These are phyloP conservation scores for Austroboletus rostrupii DNA, from an alignment of 1,284 basidiomycete genomes.

Conservation along the genomic window DNA sequence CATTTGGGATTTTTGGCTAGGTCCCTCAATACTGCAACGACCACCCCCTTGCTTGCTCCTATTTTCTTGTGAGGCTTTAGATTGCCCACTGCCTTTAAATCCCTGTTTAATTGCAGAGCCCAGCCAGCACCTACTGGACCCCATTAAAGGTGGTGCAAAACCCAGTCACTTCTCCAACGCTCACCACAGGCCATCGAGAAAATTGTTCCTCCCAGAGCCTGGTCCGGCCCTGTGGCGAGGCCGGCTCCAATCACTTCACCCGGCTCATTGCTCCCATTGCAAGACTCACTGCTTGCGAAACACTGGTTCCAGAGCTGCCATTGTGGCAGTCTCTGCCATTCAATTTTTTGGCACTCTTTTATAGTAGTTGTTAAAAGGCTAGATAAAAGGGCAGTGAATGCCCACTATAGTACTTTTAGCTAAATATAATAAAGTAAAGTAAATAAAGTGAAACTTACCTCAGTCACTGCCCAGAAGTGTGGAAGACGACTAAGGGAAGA, in stretches of 20 bases:
- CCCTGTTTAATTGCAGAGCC: slow-evolving; percentile 38
- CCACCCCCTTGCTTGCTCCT: slow-evolving; percentile 45
- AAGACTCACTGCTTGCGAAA: slow-evolving; percentile 41
- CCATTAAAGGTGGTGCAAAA: slow-evolving; percentile 41
- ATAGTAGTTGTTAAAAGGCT: slow-evolving; percentile 11
- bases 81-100: slow-evolving; percentile 47
- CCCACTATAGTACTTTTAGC: no score
- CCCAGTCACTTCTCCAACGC: slow-evolving; percentile 38
- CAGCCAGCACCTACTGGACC: slow-evolving; percentile 55
- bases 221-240: slow-evolving; percentile 61
- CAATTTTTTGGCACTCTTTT: background rate
- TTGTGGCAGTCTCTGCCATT: slow-evolving; percentile 44
- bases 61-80: slow-evolving; percentile 50
- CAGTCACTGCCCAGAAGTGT: no score
- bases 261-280: slow-evolving; percentile 35
- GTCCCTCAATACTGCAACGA: slow-evolving; percentile 39
- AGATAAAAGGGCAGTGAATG: no score
- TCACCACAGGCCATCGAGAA: slow-evolving; percentile 31
- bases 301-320: slow-evolving; percentile 33
- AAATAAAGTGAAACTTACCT: no score
- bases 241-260: slow-evolving; percentile 43
- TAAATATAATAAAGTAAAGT: no score
- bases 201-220: slow-evolving; percentile 31
- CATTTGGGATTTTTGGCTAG: slow-evolving; percentile 46
- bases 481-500: no score